These are phyloP conservation scores for Pistacia vera DNA, from an alignment of 345 rosid species.

Conservation along the genomic window DNA sequence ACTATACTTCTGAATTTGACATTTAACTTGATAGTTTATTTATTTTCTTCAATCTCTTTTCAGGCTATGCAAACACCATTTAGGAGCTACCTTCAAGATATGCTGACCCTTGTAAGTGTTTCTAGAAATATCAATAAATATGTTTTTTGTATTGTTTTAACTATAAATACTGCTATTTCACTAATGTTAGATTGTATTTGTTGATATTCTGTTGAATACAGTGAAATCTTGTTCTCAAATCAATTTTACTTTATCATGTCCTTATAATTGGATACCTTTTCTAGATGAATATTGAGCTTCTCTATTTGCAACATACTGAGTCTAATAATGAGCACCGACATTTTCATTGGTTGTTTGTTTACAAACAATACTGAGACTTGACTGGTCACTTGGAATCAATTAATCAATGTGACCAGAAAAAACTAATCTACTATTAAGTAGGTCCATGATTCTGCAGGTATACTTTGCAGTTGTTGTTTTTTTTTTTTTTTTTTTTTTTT, in stretches of 20 bases:
- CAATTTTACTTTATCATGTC: neutral
- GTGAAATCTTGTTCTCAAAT: neutral
- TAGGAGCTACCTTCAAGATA: conserved; percentile 85
- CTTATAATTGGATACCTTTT: neutral
- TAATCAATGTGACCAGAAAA: neutral
- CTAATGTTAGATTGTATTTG: neutral
- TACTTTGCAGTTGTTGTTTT: neutral
- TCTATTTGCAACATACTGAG: neutral
- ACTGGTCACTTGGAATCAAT: neutral
- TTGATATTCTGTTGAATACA: neutral
- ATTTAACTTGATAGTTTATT: neutral
- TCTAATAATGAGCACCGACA: neutral
- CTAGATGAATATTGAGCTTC: neutral
- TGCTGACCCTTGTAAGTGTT: conserved; percentile 84
- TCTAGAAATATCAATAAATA: neutral
- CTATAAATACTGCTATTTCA: neutral
- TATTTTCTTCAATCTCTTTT: neutral
- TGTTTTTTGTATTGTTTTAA: too few relatives aligned
- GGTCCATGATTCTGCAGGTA: neutral
- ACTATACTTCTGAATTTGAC: neutral
- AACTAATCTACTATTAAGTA: neutral
- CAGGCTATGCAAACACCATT: conserved; percentile 94
- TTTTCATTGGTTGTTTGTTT: neutral
- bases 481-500: neutral
- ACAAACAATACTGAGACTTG: neutral